Conservation (phyloP, 768 basidiomycete genomes). For the Roridomyces roridus region DNA sequence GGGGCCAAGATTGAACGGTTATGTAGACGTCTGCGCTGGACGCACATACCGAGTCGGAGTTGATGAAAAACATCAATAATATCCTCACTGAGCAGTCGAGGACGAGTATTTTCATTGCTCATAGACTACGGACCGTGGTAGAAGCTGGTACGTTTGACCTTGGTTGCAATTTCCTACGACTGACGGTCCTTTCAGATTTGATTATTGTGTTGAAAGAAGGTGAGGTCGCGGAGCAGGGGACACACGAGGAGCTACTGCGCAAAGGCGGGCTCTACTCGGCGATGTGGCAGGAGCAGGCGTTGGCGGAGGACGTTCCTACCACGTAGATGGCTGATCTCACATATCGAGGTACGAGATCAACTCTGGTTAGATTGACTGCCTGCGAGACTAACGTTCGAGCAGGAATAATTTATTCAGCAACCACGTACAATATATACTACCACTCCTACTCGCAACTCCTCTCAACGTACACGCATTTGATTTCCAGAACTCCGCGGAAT, state of each 20-base stretch:
- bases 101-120: slow-evolving; percentile 97
- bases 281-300: slow-evolving; percentile 84
- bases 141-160: slow-evolving; percentile 74
- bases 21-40: slow-evolving; percentile 92
- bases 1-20: neutral
- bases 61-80: slow-evolving; percentile 93
- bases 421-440: neutral
- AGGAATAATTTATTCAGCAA: slow-evolving; percentile 8
- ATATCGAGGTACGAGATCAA: too few species aligned
- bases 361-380: too few species aligned
- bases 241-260: slow-evolving; percentile 85
- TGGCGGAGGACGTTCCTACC: slow-evolving; percentile 39
- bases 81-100: slow-evolving; percentile 77
- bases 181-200: slow-evolving; percentile 57
- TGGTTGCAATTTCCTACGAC: neutral
- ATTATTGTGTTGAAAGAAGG: slow-evolving; percentile 97
- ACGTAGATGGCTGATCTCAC: neutral
- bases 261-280: slow-evolving; percentile 73
- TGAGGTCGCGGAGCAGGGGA: slow-evolving; percentile 89
- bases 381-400: too few species aligned
- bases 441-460: too few species aligned
- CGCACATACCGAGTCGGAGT: slow-evolving; percentile 90
- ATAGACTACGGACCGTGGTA: slow-evolving; percentile 86
- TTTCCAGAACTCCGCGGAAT: too few species aligned
- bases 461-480: too few species aligned